Evolutionary conservation across 805 yeast genomes (phyloP).

Genomic region (Candida andamanensis): DNA sequence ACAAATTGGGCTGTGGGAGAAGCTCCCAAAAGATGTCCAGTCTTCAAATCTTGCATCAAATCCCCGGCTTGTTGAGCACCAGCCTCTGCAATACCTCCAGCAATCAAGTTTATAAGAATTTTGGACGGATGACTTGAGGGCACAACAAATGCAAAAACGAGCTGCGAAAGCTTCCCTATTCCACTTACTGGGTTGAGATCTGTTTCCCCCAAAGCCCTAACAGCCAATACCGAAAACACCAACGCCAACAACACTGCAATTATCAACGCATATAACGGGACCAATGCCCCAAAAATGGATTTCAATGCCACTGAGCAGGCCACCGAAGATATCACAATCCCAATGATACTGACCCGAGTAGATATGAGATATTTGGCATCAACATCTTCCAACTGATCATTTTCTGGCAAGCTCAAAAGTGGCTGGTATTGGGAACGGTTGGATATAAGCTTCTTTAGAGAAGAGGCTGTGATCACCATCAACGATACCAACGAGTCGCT

Average conservation of each 20-base stretch:
- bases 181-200: constrained; percentile 97
- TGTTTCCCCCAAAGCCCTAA: constrained; percentile 93
- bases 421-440: constrained; percentile 1
- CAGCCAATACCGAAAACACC: constrained; percentile 77
- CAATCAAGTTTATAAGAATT: constrained; percentile 78
- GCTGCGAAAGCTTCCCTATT: constrained; percentile 88
- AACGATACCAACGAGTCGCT: constrained; percentile 85
- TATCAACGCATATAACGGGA: constrained; percentile 67
- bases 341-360: constrained; percentile 45
- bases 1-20: constrained; percentile 87
- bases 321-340: constrained; percentile 60
- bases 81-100: constrained; percentile 97
- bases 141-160: constrained; percentile 75
- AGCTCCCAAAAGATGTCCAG: constrained; percentile 89
- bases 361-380: constrained; percentile 48
- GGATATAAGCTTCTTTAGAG: constrained; percentile 17
- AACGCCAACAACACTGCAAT: constrained; percentile 72
- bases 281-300: constrained; percentile 60
- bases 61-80: constrained; percentile 99
- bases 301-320: constrained; percentile 64
- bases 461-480: constrained; percentile 50
- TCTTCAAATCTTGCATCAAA: constrained; percentile 92
- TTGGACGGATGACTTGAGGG: constrained; percentile 75
- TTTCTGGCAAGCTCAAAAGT: constrained; percentile 2
- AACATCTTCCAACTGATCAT: constrained; percentile 14